These are phyloP conservation scores for Fusarium vanettenii DNA, from an alignment of 2,329 filamentous ascomycete genomes.

Conservation along the genomic window DNA sequence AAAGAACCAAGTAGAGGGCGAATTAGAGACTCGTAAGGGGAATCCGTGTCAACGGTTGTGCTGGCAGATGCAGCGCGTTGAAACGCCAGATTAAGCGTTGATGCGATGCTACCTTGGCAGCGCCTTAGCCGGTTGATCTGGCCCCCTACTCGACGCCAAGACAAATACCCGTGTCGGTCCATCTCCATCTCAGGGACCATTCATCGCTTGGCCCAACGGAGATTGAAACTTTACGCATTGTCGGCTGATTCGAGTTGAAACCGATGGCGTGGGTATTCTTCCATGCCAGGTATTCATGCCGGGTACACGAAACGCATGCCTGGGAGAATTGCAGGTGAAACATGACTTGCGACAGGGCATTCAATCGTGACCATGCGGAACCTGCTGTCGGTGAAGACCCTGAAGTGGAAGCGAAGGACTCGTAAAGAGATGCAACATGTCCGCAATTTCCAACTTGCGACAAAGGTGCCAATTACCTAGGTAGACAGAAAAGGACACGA, in stretches of 20 bases:
- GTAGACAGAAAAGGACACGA: neutral
- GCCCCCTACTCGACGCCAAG: slow-evolving; percentile 23
- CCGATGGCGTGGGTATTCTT: neutral
- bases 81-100: slow-evolving; percentile 40
- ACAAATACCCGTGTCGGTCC: slow-evolving; percentile 12
- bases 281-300: neutral
- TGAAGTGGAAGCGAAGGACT: neutral
- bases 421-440: neutral
- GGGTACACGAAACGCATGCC: neutral
- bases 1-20: neutral
- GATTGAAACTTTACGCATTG: neutral
- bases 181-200: slow-evolving; percentile 9
- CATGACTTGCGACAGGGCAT: neutral
- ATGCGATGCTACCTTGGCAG: slow-evolving; percentile 43
- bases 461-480: neutral
- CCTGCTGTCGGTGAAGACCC: neutral
- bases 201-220: neutral
- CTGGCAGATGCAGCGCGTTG: slow-evolving; percentile 26
- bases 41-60: slow-evolving; percentile 5
- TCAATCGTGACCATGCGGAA: neutral
- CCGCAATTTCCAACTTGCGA: neutral
- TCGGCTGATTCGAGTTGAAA: neutral
- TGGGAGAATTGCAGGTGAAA: neutral
- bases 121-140: slow-evolving; percentile 33
- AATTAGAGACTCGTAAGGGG: neutral